These are phyloP conservation scores for Candida glaebosa DNA, from an alignment of 805 yeast species.

Conservation along the genomic window DNA sequence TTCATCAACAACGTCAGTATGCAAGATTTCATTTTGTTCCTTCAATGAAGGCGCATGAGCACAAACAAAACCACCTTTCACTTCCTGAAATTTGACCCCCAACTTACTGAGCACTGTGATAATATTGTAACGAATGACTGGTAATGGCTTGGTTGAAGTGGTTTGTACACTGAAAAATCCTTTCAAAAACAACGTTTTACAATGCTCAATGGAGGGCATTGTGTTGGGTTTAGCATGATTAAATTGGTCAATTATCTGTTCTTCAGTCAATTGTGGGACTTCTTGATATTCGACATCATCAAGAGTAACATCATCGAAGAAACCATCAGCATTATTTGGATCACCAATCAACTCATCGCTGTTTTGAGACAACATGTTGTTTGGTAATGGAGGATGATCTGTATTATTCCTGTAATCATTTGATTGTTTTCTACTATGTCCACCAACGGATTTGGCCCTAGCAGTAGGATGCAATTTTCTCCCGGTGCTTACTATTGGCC, in stretches of 20 bases:
- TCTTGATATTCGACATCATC: conserved; percentile 30
- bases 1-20: not conserved
- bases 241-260: conserved; percentile 40
- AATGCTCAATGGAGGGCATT: conserved; percentile 93
- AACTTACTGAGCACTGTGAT: conserved; percentile 70
- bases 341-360: conserved; percentile 38
- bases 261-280: conserved; percentile 37
- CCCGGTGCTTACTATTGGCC: conserved; percentile 11
- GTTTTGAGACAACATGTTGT: conserved; percentile 36
- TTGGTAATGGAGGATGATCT: conserved; percentile 45
- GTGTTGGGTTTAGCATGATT: conserved; percentile 63
- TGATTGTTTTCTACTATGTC: conserved; percentile 65
- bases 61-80: conserved; percentile 91
- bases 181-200: conserved; percentile 83
- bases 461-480: conserved; percentile 71
- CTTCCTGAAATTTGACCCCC: conserved; percentile 82
- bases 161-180: conserved; percentile 95
- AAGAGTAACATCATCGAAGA: conserved; percentile 56
- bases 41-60: conserved; percentile 55
- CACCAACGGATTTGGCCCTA: conserved; percentile 82
- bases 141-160: conserved; percentile 87
- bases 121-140: conserved; percentile 81
- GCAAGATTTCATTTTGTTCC: conserved; percentile 10
- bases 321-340: conserved; percentile 38
- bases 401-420: conserved; percentile 14